Evolutionary conservation across 148 eudicot species (phyloP), one percentile per base, ranked within the genome.

Genomic region (Fagopyrum homotropicum): DNA sequence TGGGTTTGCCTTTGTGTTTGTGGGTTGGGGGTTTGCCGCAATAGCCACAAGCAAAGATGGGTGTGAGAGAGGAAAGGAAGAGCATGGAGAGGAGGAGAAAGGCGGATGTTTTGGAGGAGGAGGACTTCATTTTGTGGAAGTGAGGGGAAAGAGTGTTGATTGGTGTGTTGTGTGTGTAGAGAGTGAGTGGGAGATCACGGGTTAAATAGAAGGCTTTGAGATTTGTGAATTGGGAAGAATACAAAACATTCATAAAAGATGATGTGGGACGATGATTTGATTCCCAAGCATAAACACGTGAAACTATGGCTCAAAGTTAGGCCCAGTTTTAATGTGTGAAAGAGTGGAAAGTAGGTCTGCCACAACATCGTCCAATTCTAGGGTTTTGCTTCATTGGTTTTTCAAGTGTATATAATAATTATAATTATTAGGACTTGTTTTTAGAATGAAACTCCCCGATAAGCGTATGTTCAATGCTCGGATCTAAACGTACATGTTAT

Each of bases 1-100:
- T 1, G 75, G 73, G 82, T 26, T 72, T 60, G 57, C 48, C 47
- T 3, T 57, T 60, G 57, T 60, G 56, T 3, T 57, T 15, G 57
- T 63, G 76, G 63, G 60, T 54, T 9, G 76, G 47, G 51, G 69
- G 87, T n/a, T 79, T 61, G 60, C 80, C 86, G 72, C 97, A 92
- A 15, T 29, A 69, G 61, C 82, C 87, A 44, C 97, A 92, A 6
- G 80, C 90, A 57, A 90, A 79, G 72, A 87, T 81, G 75, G 91
- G 91, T 44, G 86, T 63, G 66, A 76, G 77, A 2, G 85, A 80
- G 84, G 97, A 85, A 56, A 90, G 66, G 83, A 87, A 83, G 45
- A 90, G 78, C 88, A 90, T 87, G 77, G 83, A 92, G 55, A 92
- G 80, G 82, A 92, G 82, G 52, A 90, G 83, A 64, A 90, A 73